Evolutionary conservation across 495 filamentous ascomycete species (phyloP), one percentile per base, ranked within the genome.

Genomic region (Xylona heveae): DNA sequence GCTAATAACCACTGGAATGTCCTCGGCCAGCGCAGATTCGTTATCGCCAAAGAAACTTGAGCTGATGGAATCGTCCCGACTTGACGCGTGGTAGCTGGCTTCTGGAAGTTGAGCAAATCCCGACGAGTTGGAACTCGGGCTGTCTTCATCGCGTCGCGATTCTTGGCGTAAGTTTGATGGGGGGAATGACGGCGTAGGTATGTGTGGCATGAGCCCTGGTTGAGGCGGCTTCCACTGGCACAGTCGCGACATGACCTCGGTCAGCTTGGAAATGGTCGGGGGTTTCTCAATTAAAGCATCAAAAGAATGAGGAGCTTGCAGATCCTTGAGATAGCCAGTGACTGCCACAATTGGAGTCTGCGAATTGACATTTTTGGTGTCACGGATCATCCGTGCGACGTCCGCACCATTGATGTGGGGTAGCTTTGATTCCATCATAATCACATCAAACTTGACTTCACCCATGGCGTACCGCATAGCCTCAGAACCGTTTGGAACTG

Each of bases 291-390:
- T 80, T 30, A 95, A 62, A 6, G 74, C 74, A 44, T 93, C 81
- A 42, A 97, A 95, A 50, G 94, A 75, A 57, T 95, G 83, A 6
- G 78, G 79, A 35, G 82, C 80, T 22, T 79, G 82, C 13, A 97
- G 64, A 44, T 97, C 88, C 42, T 94, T 95, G 9, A 97, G 58
- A 51, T 97, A 97, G 24, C 88, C 83, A 9, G 88, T 97, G n/a
- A 95, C 80, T 28, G 82, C 81, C 28, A 97, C 80, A 41, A 97
- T 88, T 2, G 88, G 88, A 0, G 88, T 97, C 42, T 80, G 69
- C n/a, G 75, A 69, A 46, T 97, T 97, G 14, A 77, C 66, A 50
- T 92, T 92, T 51, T 85, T 81, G 4, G 81, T 92, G 40, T 92
- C 83, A 18, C 88, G 72, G 35, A 97, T 78, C 88, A 97, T 95